phyloP scores from a whole-genome alignment of 768 basidiomycete genomes.

The Calocybe cyanea region DNA sequence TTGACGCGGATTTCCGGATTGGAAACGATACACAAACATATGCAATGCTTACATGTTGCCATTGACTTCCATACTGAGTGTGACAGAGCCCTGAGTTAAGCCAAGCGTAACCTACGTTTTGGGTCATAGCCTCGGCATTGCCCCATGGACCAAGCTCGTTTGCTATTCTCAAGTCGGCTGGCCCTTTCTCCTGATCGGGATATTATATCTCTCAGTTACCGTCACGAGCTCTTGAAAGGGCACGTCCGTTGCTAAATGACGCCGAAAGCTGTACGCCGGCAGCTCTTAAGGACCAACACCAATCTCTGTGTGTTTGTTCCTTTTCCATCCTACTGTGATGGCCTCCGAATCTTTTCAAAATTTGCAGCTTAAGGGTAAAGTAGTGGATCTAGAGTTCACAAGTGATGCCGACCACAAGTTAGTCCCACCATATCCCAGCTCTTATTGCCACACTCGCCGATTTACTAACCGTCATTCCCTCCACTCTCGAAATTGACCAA shows the following conservation, averaged over 20 bases:
- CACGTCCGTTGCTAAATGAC: conserved; percentile 54
- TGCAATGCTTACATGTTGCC: too few relatives aligned
- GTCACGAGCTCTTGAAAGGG: conserved; percentile 41
- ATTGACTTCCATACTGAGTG: conserved; percentile 24
- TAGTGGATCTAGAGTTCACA: conserved; percentile 75
- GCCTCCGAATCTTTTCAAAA: conserved; percentile 51
- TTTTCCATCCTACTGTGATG: conserved; percentile 52
- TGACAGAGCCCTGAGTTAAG: too few relatives aligned
- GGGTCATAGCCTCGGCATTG: conserved; percentile 22
- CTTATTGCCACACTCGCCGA: conserved; percentile 36
- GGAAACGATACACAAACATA: too few relatives aligned
- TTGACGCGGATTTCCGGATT: too few relatives aligned
- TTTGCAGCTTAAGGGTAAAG: conserved; percentile 68
- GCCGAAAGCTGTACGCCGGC: conserved; percentile 55
- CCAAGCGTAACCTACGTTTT: conserved; percentile 18
- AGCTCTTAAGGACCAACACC: conserved; percentile 44
- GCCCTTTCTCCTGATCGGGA: conserved; percentile 27
- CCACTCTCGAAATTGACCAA: conserved; percentile 42
- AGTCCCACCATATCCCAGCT: conserved; percentile 19
- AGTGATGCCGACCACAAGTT: conserved; percentile 67
- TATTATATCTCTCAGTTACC: conserved; percentile 32
- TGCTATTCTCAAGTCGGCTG: conserved; percentile 7
- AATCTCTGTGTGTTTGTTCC: conserved; percentile 45
- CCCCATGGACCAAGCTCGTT: conserved; percentile 18
- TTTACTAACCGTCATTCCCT: conserved; percentile 46